Evolutionary conservation across 1,139 yeast species (phyloP).

Genomic region (Pichia sp.): DNA sequence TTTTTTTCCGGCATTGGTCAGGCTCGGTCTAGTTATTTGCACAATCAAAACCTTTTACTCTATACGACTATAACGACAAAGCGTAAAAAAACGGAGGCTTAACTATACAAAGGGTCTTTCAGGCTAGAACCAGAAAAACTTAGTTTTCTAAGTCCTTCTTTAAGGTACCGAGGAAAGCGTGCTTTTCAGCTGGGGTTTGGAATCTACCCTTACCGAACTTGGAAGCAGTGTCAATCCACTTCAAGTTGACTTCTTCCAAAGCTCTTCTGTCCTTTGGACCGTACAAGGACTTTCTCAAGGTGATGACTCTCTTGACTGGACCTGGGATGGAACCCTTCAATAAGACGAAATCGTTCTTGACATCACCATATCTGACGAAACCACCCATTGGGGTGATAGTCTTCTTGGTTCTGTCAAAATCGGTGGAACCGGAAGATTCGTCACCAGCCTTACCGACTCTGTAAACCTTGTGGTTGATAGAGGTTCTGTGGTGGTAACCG

Average conservation of each 20-base stretch:
- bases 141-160: constrained; percentile 67
- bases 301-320: constrained; percentile 98
- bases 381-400: constrained; percentile 99
- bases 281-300: constrained; percentile 98
- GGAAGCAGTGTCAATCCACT: constrained; percentile 99
- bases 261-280: constrained; percentile 98
- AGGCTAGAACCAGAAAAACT: background rate
- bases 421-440: constrained; percentile 92
- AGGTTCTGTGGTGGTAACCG: constrained; percentile 99
- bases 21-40: too few relatives aligned
- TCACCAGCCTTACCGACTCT: constrained; percentile 97
- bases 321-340: constrained; percentile 99
- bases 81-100: background rate
- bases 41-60: too few relatives aligned
- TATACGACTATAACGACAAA: too few relatives aligned
- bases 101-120: constrained; percentile 1
- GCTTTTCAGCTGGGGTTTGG: constrained; percentile 99
- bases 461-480: constrained; percentile 99
- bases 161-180: constrained; percentile 98
- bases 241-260: constrained; percentile 90
- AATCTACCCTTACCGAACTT: constrained; percentile 99
- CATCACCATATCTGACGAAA: constrained; percentile 98
- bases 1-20: too few relatives aligned
- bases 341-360: constrained; percentile 95
- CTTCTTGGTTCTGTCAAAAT: constrained; percentile 99